Evolutionary conservation across 2,329 filamentous ascomycete genomes (phyloP), one percentile per base, ranked within the genome.

Genomic region (Colletotrichum sp.): DNA sequence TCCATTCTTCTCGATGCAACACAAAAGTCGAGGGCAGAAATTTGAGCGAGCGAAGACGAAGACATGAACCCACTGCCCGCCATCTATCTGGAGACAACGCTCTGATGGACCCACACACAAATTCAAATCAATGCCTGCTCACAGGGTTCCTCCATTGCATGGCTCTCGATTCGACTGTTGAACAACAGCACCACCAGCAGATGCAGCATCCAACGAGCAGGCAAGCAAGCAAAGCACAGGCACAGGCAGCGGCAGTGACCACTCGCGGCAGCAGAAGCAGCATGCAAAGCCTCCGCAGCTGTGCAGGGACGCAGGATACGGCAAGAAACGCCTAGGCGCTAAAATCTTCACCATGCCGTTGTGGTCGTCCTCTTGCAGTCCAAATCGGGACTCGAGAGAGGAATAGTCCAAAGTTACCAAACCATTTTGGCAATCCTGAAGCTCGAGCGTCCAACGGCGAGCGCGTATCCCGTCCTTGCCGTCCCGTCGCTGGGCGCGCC

Each of bases 111-210:
- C 74, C 70, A 74, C 74, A 65, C 18, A 13, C 15, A 72, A 75
- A 75, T 72, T 72, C 73, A 75, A 75, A 73, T 76, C 71, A 76
- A 76, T 76, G 70, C 74, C 70, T 73, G 74, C 64, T 60, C 70
- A 55, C 70, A 76, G 59, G 71, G 71, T 76, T 71, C 32, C 28
- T 39, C 61, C 18, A 61, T 65, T 59, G 71, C 64, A 76, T 74
- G 70, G 70, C 34, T 68, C 64, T 63, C 32, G 34, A 61, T 16
- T 16, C 36, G 24, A 39, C 28, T 57, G 48, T 59, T 34, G 52
- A 60, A 39, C 55, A 43, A 43, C 67, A 43, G 55, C 69, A 67
- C 28, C 55, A 71, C 59, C 13, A 34, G 61, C 59, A 55, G 32
- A 30, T 30, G 57, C 67, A 66, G 59, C 28, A 21, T 61, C 59